Evolutionary conservation across 176 grass and related monocot genomes (phyloP), one percentile per base, ranked within the genome.

Genomic region (Themeda triandra): DNA sequence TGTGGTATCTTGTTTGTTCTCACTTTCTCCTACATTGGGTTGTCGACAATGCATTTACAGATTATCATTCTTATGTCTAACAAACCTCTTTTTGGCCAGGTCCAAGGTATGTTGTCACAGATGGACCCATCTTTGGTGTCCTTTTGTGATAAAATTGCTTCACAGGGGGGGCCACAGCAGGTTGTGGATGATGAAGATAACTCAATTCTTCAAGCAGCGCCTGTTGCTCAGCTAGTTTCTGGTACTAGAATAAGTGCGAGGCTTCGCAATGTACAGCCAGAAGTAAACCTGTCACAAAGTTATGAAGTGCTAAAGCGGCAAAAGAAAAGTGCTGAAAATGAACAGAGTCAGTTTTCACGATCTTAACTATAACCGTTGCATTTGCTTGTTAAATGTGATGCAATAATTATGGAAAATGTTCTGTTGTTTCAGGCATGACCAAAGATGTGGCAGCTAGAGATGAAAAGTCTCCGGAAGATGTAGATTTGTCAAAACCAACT

Each of bases 21-120:
- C 51, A 75, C 60, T 63, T 80, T 24, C 36, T 25, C 24, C 11
- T 69, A 60, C 32, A 76, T 36, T 91, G 36, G 3, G 69, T 68
- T 75, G 40, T 63, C 35, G 2, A 39, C 28, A 75, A 69, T 45
- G 28, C 75, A 27, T 37, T 30, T 39, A 49, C 41, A 14, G 15
- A 28, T 11, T 56, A 21, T 35, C 23, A 58, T 70, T 70, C n/a
- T 78, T 66, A 21, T 54, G 21, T 75, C 73, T 60, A 73, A 69
- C 75, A 19, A 12, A 42, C 7, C 81, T 63, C 17, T 76, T 71
- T 64, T 76, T 48, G 32, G 79, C 80, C 76, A 99, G 97, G 97
- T 94, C 66, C 86, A 92, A 89, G 92, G 93, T 65, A 99, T 99
- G 97, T 85, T 99, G 82, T 94, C 97, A 65, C 97, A 99, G 77